Percentiles rank a stretch among this genome's conserved stretches.
phyloP scores from a whole-genome alignment of 2,329 filamentous ascomycete genomes.

The Zymoseptoria pseudotritici region DNA sequence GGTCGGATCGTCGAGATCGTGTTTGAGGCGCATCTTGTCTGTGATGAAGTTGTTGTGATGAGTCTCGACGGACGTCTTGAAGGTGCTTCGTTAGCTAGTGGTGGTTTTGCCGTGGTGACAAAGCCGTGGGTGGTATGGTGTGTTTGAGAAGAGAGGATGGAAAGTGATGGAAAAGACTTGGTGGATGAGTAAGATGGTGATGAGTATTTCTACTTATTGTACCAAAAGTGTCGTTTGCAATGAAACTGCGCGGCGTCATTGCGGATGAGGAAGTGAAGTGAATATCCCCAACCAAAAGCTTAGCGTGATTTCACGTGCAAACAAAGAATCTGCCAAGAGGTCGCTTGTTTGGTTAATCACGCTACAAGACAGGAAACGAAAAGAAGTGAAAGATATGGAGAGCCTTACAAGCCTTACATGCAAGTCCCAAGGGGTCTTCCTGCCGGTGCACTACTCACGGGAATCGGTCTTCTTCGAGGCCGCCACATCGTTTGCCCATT shows the following conservation, averaged over 20 bases:
- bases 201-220: neutral
- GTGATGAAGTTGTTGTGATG: neutral
- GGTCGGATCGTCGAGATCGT: neutral
- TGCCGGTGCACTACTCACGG: neutral
- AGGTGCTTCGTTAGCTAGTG: neutral
- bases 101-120: neutral
- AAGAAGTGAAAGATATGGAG: neutral
- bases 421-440: neutral
- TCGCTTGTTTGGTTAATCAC: neutral
- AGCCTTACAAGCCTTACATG: neutral
- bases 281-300: neutral
- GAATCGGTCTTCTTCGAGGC: no score
- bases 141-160: neutral
- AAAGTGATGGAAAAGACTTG: neutral
- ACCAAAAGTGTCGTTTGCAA: neutral
- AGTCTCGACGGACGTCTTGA: neutral
- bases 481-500: no score
- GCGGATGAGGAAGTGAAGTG: neutral
- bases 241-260: neutral
- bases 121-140: neutral
- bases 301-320: neutral
- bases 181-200: neutral
- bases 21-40: constrained; percentile 1
- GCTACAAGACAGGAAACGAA: neutral
- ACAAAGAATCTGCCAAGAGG: no score